These are phyloP conservation scores for Pugionium cornutum DNA, from an alignment of 345 rosid species.

Conservation along the genomic window DNA sequence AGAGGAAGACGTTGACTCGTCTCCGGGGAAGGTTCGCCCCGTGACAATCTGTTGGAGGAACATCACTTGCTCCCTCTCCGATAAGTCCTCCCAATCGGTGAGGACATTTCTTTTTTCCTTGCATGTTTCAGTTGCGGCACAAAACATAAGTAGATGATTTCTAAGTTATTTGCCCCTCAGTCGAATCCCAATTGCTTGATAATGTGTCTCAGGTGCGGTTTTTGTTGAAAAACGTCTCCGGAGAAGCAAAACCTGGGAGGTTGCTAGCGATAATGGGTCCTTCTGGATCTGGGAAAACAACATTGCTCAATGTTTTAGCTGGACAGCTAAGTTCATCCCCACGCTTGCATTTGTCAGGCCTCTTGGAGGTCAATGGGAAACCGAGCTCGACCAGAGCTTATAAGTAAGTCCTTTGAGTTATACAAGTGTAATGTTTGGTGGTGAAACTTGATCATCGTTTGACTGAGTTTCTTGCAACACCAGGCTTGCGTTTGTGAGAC, in stretches of 20 bases:
- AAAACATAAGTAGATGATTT: not conserved
- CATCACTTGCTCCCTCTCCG: constrained; percentile 83
- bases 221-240: constrained; percentile 76
- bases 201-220: constrained; percentile 61
- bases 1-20: constrained; percentile 44
- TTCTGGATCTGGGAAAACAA: constrained; percentile 98
- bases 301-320: constrained; percentile 86
- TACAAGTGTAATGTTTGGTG: not conserved
- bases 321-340: constrained; percentile 75
- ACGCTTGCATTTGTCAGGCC: constrained; percentile 79
- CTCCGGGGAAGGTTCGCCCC: constrained; percentile 63
- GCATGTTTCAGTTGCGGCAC: constrained; percentile 13
- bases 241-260: constrained; percentile 94
- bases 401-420: constrained; percentile 49
- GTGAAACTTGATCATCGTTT: constrained; percentile 27
- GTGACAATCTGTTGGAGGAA: constrained; percentile 79
- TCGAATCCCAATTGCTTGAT: constrained; percentile 23
- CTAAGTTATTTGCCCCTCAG: no score
- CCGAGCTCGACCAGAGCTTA: constrained; percentile 61
- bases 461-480: constrained; percentile 24
- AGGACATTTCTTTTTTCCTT: constrained; percentile 29
- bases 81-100: constrained; percentile 73
- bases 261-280: constrained; percentile 96
- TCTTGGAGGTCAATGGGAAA: constrained; percentile 80
- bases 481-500: constrained; percentile 91